These are phyloP conservation scores for Claviceps sp. DNA, from an alignment of 2,329 filamentous ascomycete species.

Conservation along the genomic window DNA sequence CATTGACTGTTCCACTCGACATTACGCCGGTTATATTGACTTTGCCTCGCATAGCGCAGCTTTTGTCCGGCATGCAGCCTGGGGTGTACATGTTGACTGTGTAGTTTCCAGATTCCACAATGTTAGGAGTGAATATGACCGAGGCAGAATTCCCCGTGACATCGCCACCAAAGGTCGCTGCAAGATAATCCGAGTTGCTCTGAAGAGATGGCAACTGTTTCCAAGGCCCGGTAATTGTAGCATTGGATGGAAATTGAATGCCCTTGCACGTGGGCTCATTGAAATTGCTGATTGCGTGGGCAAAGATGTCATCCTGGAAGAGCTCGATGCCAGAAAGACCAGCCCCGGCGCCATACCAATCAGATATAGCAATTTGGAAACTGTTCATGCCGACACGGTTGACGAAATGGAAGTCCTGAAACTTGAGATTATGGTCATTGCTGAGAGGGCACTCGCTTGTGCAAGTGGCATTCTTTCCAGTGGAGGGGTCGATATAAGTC, in stretches of 20 bases:
- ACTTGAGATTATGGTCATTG: slow-evolving; percentile 48
- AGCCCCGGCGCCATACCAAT: slow-evolving; percentile 75
- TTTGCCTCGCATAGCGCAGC: slow-evolving; percentile 62
- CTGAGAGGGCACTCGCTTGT: slow-evolving; percentile 78
- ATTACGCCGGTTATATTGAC: slow-evolving; percentile 71
- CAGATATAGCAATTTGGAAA: slow-evolving; percentile 75
- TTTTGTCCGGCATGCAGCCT: slow-evolving; percentile 69
- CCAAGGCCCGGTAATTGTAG: slow-evolving; percentile 66
- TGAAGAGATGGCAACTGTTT: slow-evolving; percentile 48
- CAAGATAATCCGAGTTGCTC: slow-evolving; percentile 67
- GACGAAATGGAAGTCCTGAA: slow-evolving; percentile 86
- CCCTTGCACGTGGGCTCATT: slow-evolving; percentile 77
- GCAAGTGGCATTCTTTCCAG: slow-evolving; percentile 56
- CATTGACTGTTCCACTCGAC: slow-evolving; percentile 32
- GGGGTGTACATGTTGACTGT: slow-evolving; percentile 85
- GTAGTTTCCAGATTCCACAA: slow-evolving; percentile 84
- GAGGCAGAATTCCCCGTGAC: slow-evolving; percentile 46
- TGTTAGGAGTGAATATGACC: slow-evolving; percentile 71
- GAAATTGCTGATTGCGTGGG: slow-evolving; percentile 75
- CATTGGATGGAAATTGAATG: slow-evolving; percentile 45
- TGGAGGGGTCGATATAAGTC: slow-evolving; percentile 68
- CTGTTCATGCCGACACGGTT: slow-evolving; percentile 77
- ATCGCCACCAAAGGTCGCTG: slow-evolving; percentile 44
- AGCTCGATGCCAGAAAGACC: slow-evolving; percentile 79
- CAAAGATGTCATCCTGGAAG: slow-evolving; percentile 71